Conservation (phyloP, 2,329 filamentous ascomycete species). For the Penicillium sp. region DNA sequence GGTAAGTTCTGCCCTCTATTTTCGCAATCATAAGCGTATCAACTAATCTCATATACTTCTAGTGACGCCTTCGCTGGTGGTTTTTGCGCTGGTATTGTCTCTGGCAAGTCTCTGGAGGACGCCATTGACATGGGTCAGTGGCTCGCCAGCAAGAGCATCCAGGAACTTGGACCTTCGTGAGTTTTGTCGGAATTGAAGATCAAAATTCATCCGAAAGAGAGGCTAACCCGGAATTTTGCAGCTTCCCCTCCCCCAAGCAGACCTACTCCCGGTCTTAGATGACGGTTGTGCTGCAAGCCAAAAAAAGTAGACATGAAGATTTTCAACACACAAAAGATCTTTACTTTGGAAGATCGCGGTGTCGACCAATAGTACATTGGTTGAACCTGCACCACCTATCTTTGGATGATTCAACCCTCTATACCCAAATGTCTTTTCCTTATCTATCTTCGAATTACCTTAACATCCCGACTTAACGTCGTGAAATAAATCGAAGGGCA, state of each 20-base stretch:
- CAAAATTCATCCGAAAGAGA: background rate
- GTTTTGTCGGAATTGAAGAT: constrained; percentile 48
- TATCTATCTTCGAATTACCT: constrained; percentile 17
- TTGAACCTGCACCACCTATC: constrained; percentile 19
- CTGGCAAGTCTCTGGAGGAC: constrained; percentile 75
- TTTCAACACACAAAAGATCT: constrained; percentile 26
- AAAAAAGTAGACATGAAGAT: constrained; percentile 21
- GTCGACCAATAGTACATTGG: constrained; percentile 15
- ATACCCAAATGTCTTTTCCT: constrained; percentile 32
- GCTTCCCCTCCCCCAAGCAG: constrained; percentile 80
- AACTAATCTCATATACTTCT: background rate
- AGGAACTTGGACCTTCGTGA: constrained; percentile 94
- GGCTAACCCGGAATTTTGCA: constrained; percentile 34
- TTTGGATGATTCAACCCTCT: constrained; percentile 44
- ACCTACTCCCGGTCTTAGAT: constrained; percentile 54
- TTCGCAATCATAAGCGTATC: constrained; percentile 15
- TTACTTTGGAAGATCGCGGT: constrained; percentile 17
- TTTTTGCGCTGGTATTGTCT: constrained; percentile 82
- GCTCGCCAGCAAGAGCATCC: constrained; percentile 89
- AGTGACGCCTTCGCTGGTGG: constrained; percentile 95
- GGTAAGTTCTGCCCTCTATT: constrained; percentile 42
- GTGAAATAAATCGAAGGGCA: constrained; percentile 8
- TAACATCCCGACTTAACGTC: constrained; percentile 30
- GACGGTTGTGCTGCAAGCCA: constrained; percentile 6
- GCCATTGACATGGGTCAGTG: constrained; percentile 92